Base-by-base conservation (phyloP, 1,139 yeast genomes). In the Lodderomyces elongisporus region DNA sequence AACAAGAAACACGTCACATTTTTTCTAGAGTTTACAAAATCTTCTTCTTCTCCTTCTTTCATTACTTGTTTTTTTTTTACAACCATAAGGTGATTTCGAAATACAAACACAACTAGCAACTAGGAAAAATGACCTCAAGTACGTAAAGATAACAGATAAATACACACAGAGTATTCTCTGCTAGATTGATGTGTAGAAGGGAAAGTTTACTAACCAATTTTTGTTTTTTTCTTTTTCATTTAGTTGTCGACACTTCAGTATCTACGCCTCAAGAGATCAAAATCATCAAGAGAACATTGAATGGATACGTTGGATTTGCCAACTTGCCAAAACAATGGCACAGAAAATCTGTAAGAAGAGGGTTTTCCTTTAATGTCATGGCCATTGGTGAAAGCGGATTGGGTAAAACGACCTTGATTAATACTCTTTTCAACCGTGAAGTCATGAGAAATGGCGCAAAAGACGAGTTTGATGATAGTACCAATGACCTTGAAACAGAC, bases 311-410 rank as follows among this genome's bases (percentile, higher is more conserved):
- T 39, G 99, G 99, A 3, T 91, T 93, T 62, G 96, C 97, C 48
- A 93, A 89, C 62, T 73, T 93, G 52, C 99, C 99, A 39, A 91
- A 89, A 58, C 99, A 93, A 68, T 91, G 97, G 96, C 97, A 91
- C 64, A 79, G 96, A 62, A 88, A 85, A 60, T 82, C 95, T 4
- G 80, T 89, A 45, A 82, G 91, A 62, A 78, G 91, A 57, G 99
- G 98, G n/a, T 93, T 91, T 71, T 75, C 70, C 50, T 77, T 93
- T 58, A 93, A 91, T 56, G 58, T 91, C 43, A 76, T 91, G 77
- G 88, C 87, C 37, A 95, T 85, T 40, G 95, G 95, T 45, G 95
- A 87, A 62, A 70, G 82, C 43, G 97, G 98, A 3, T 72, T 91
- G 44, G 99, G 99, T 48, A 93, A 93, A 63, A 71, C 95, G 25